Percentiles rank a stretch among this genome's conserved stretches.
Conservation (phyloP, 352 stramenopile genomes). For the Pythium oligandrum region DNA sequence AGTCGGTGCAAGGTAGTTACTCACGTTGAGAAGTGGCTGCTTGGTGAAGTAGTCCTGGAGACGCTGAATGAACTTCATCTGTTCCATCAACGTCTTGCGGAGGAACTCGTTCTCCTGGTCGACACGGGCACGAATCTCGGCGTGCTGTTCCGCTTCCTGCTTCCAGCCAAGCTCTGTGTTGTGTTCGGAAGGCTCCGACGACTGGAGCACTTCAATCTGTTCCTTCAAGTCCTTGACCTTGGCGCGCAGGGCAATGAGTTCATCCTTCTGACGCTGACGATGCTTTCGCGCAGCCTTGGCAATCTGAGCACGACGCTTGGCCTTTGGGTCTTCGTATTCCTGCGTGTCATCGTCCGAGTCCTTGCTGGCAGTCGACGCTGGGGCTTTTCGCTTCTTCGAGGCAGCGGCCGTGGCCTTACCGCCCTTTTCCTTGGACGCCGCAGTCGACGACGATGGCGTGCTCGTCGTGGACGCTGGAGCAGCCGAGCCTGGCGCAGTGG, state of each 20-base stretch:
- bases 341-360: conserved; percentile 61
- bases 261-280: conserved; percentile 84
- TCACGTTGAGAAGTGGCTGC: conserved; percentile 81
- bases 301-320: conserved; percentile 83
- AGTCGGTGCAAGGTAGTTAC: conserved; percentile 2
- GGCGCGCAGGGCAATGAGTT: conserved; percentile 75
- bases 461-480: conserved; percentile 8
- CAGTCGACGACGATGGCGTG: conserved; percentile 4
- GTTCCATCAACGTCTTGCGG: conserved; percentile 86
- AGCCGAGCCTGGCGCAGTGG: conserved; percentile 6
- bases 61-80: conserved; percentile 91
- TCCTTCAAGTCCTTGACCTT: conserved; percentile 90
- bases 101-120: conserved; percentile 89
- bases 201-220: conserved; percentile 87
- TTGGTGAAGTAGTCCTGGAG: conserved; percentile 90
- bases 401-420: conserved; percentile 44
- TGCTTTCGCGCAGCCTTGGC: conserved; percentile 86
- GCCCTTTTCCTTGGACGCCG: conserved; percentile 13
- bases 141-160: conserved; percentile 85
- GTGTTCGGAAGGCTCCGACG: conserved; percentile 83
- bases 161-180: conserved; percentile 88
- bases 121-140: conserved; percentile 81
- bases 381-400: conserved; percentile 76
- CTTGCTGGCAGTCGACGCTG: conserved; percentile 25
- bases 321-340: conserved; percentile 83